phyloP scores from a whole-genome alignment of 1,139 yeast species.

The Yamadazyma conglobata region DNA sequence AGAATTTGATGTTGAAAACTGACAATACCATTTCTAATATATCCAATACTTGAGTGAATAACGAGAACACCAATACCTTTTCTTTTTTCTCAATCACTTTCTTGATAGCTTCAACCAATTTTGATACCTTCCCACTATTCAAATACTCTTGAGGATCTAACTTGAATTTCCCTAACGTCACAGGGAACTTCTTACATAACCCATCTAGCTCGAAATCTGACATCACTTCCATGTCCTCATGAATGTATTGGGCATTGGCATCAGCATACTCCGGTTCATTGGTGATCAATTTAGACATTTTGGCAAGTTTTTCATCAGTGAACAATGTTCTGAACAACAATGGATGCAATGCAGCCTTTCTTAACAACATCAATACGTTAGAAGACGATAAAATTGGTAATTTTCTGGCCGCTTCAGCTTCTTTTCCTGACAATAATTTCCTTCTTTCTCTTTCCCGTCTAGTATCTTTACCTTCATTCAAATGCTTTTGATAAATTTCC shows the following conservation, averaged over 20 bases:
- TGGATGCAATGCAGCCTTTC: conserved; percentile 78
- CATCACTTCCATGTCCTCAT: conserved; percentile 96
- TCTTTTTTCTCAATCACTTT: conserved; percentile 64
- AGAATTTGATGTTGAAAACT: conserved; percentile 62
- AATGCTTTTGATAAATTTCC: conserved; percentile 56
- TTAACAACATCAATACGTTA: conserved; percentile 63
- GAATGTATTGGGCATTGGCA: conserved; percentile 73
- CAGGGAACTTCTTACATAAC: conserved; percentile 70
- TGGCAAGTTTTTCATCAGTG: conserved; percentile 47
- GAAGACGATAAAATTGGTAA: conserved; percentile 38
- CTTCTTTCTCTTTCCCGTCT: conserved; percentile 49
- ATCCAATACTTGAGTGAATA: conserved; percentile 89
- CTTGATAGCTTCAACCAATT: conserved; percentile 57
- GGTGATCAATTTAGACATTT: conserved; percentile 78
- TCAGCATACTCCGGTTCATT: conserved; percentile 71
- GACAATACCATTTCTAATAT: conserved; percentile 76
- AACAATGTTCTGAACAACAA: conserved; percentile 62
- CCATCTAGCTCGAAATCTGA: conserved; percentile 81
- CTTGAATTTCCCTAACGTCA: conserved; percentile 52
- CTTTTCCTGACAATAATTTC: conserved; percentile 38
- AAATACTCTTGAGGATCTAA: conserved; percentile 59
- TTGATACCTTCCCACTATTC: conserved; percentile 73
- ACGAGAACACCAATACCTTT: conserved; percentile 78
- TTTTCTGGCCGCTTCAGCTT: conserved; percentile 33
- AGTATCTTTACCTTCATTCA: conserved; percentile 45